These are phyloP conservation scores for Obelidium mucronatum DNA, from an alignment of 192 early-diverging fungal genomes.

Conservation along the genomic window DNA sequence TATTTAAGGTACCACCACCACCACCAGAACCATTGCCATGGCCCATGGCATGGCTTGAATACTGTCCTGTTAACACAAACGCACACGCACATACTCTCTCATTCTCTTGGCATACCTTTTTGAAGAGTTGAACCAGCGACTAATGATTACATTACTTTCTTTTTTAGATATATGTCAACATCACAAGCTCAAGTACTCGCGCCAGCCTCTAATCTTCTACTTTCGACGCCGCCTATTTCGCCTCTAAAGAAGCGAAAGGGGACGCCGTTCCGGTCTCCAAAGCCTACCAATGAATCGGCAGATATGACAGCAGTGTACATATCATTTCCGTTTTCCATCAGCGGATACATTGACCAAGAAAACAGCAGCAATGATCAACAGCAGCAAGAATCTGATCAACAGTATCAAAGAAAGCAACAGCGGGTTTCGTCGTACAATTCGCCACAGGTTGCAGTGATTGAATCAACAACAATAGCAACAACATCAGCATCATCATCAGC, in stretches of 20 bases:
- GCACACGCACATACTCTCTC: no score
- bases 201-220: not conserved
- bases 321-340: constrained; percentile 15
- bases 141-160: no score
- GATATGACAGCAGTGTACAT: constrained; percentile 6
- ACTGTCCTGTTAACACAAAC: no score
- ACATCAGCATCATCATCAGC: not conserved
- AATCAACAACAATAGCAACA: not conserved
- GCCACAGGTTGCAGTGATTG: not conserved
- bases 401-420: not conserved
- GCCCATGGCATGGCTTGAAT: no score
- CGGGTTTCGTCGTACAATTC: not conserved
- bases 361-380: no score
- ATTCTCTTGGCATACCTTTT: no score
- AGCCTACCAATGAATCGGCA: not conserved
- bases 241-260: constrained; percentile 10
- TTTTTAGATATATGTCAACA: no score
- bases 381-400: not conserved
- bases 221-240: not conserved
- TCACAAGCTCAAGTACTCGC: not conserved
- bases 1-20: no score
- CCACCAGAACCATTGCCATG: no score
- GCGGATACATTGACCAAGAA: not conserved
- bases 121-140: no score
- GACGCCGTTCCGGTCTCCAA: not conserved